phyloP scores from a whole-genome alignment of 1,284 basidiomycete species.

The Malassezia dermatis region DNA sequence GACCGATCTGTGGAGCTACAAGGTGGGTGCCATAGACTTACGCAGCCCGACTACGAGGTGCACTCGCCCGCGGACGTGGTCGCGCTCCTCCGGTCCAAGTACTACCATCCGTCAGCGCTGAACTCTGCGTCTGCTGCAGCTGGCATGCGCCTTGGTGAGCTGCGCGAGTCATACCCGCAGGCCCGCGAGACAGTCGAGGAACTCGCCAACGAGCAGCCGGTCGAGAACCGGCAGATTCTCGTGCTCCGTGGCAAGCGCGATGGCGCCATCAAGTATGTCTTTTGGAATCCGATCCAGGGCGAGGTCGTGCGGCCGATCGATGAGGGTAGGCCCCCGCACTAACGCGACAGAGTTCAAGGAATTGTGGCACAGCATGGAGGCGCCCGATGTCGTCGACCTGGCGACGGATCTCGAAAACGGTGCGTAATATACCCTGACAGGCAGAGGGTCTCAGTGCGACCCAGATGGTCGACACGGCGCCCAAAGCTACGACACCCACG shows the following conservation, averaged over 20 bases:
- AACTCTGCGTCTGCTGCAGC: conserved; percentile 21
- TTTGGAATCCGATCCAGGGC: conserved; percentile 77
- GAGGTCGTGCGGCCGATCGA: conserved; percentile 64
- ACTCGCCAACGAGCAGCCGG: conserved; percentile 28
- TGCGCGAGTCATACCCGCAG: conserved; percentile 82
- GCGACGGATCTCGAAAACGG: conserved; percentile 60
- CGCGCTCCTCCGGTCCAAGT: conserved; percentile 56
- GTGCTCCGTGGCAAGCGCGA: conserved; percentile 74
- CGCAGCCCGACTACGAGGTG: conserved; percentile 73
- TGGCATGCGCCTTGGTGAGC: conserved; percentile 68
- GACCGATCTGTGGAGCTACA: conserved; percentile 71
- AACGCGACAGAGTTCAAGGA: conserved; percentile 63
- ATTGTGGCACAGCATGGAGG: conserved; percentile 70
- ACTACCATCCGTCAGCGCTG: conserved; percentile 25
- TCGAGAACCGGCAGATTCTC: conserved; percentile 73
- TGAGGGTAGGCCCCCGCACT: conserved; percentile 56
- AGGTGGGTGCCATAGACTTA: conserved; percentile 50
- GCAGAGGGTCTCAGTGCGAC: conserved; percentile 36
- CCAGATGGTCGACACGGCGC: conserved; percentile 23
- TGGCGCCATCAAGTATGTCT: conserved; percentile 62
- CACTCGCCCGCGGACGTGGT: conserved; percentile 69
- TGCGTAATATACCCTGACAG: conserved; percentile 50
- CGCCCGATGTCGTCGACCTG: conserved; percentile 72
- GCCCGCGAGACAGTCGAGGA: conserved; percentile 51
- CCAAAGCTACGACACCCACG: conserved; percentile 21